Conservation (phyloP, 2,329 filamentous ascomycete species). For the Claviceps capensis region DNA sequence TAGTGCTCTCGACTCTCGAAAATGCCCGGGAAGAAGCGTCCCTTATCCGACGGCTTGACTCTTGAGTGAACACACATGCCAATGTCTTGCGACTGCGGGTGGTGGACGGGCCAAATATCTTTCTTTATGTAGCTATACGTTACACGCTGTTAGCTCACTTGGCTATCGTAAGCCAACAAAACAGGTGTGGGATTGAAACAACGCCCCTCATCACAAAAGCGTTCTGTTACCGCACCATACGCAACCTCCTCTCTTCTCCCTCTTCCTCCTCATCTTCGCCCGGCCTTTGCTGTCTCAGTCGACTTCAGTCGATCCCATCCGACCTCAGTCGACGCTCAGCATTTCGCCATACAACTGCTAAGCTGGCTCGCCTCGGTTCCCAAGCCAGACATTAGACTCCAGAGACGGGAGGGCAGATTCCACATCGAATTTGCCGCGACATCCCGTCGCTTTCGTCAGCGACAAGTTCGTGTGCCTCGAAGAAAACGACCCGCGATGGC, state of each 20-base stretch:
- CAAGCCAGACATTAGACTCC: neutral
- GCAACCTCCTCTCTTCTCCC: too few species aligned
- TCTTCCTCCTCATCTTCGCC: neutral
- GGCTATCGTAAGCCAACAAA: neutral
- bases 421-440: neutral
- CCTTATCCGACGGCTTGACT: too few species aligned
- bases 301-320: neutral
- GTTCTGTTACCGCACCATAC: neutral
- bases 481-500: conserved; percentile 13
- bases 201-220: neutral
- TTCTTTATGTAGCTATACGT: neutral
- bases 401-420: neutral
- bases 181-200: neutral
- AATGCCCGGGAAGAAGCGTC: too few species aligned
- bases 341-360: neutral
- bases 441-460: too few species aligned
- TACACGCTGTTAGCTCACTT: neutral
- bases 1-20: too few species aligned
- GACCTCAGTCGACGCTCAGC: neutral
- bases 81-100: neutral
- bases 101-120: neutral
- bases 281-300: neutral
- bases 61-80: too few species aligned
- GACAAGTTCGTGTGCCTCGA: neutral
- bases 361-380: neutral